These are phyloP conservation scores for Fusarium tanahbumbuense DNA, from an alignment of 2,329 filamentous ascomycete species.

Conservation along the genomic window DNA sequence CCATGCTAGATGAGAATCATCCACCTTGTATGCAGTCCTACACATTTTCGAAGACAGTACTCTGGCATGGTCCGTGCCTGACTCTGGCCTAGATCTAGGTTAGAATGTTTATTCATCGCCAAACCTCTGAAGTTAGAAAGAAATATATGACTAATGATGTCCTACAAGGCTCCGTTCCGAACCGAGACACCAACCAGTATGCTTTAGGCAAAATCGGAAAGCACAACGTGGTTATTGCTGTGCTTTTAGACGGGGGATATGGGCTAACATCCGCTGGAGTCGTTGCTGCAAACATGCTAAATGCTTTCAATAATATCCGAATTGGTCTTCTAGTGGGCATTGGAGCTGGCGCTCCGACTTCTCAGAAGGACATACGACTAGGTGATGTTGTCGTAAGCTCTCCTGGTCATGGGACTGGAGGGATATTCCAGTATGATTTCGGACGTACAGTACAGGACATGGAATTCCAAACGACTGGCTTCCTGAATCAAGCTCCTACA, in stretches of 20 bases:
- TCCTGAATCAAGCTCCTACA: conserved; percentile 30
- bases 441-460: conserved; percentile 39
- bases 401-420: too few species aligned
- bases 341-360: conserved; percentile 52
- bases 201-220: conserved; percentile 47
- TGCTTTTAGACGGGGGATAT: conserved; percentile 44
- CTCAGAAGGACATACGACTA: conserved; percentile 50
- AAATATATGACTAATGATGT: rapidly evolving
- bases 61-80: too few species aligned
- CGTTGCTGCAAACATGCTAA: conserved; percentile 47
- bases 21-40: too few species aligned
- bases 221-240: conserved; percentile 53
- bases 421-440: conserved; percentile 46
- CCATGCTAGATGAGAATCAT: conserved; percentile 54
- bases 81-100: too few species aligned
- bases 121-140: too few species aligned
- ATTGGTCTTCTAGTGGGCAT: conserved; percentile 52
- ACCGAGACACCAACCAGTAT: conserved; percentile 49
- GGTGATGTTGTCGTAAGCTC: conserved; percentile 46
- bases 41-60: too few species aligned
- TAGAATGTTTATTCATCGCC: too few species aligned
- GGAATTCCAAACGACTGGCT: conserved; percentile 23
- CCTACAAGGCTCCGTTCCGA: conserved; percentile 29
- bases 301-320: conserved; percentile 47
- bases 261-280: conserved; percentile 43